Evolutionary conservation across 345 rosid genomes (phyloP).

Genomic region (Raphanus raphanistrum): DNA sequence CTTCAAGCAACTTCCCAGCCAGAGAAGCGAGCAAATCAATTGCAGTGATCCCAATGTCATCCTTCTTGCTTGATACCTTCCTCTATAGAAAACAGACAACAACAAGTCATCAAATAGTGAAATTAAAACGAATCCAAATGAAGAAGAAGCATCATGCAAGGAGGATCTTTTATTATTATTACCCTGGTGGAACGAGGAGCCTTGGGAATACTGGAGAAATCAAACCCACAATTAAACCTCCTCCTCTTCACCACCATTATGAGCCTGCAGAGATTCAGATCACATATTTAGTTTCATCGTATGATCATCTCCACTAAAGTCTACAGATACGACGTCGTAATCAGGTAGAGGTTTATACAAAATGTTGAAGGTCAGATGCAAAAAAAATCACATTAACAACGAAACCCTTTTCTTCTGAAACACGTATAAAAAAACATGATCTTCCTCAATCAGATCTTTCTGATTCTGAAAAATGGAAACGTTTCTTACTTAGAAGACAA

Average conservation of each 20-base stretch:
- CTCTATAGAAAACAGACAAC: slow-evolving; percentile 45
- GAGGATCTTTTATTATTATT: background rate
- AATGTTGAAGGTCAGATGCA: slow-evolving; percentile 1
- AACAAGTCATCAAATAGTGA: slow-evolving; percentile 24
- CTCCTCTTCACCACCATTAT: slow-evolving; percentile 82
- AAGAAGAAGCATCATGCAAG: background rate
- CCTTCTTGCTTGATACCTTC: slow-evolving; percentile 48
- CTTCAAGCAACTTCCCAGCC: slow-evolving; percentile 82
- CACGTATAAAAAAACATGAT: background rate
- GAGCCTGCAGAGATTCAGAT: slow-evolving; percentile 31
- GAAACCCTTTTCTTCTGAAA: background rate
- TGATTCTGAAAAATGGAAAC: background rate
- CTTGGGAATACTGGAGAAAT: slow-evolving; percentile 58
- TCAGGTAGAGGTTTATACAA: background rate
- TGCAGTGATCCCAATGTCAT: slow-evolving; percentile 52
- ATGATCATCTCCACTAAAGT: slow-evolving; percentile 38
- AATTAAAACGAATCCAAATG: slow-evolving; percentile 8
- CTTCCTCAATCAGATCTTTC: slow-evolving; percentile 47
- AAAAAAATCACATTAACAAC: slow-evolving; percentile 14
- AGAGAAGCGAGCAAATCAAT: slow-evolving; percentile 87
- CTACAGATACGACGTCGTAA: slow-evolving; percentile 7
- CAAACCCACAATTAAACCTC: slow-evolving; percentile 60
- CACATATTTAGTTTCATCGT: slow-evolving; percentile 7
- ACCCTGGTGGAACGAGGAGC: slow-evolving; percentile 92
- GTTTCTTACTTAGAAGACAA: slow-evolving; percentile 11